Evolutionary conservation across 225 moss, liverwort and hornwort genomes (phyloP).

Genomic region (Takakia lepidozioides): DNA sequence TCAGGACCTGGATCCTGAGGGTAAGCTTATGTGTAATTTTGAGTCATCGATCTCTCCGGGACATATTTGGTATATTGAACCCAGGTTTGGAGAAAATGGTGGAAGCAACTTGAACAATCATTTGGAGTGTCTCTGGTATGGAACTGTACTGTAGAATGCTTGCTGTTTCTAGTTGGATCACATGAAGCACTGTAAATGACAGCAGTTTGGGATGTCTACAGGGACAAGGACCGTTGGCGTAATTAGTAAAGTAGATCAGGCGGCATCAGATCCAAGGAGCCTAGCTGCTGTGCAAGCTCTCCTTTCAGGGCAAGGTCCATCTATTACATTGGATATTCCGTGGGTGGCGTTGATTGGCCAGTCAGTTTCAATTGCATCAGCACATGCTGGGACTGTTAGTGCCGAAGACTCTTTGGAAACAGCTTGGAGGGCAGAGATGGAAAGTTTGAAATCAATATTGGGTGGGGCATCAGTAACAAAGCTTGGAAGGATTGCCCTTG

Average conservation of each 20-base stretch:
- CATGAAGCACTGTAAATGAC: neutral
- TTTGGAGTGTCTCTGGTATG: no score
- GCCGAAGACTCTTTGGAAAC: conserved; percentile 92
- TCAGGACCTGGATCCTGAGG: conserved; percentile 93
- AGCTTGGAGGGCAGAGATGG: conserved; percentile 98
- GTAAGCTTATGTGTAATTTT: conserved; percentile 32
- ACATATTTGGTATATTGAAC: no score
- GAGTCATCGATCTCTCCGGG: no score
- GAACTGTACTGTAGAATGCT: no score
- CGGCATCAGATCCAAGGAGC: conserved; percentile 83
- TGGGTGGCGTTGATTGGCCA: conserved; percentile 99
- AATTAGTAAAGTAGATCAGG: conserved; percentile 99
- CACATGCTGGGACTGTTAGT: conserved; percentile 57
- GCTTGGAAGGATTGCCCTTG: conserved; percentile 84
- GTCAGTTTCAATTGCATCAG: conserved; percentile 96
- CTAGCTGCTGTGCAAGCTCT: conserved; percentile 99
- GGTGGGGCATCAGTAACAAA: conserved; percentile 67
- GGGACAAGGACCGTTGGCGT: conserved; percentile 96
- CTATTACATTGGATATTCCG: conserved; percentile 74
- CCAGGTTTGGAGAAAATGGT: no score
- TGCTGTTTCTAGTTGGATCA: no score
- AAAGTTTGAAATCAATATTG: conserved; percentile 75
- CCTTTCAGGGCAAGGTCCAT: conserved; percentile 91
- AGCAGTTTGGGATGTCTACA: conserved; percentile 15
- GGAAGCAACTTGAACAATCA: no score